Evolutionary conservation across 1,284 basidiomycete species (phyloP).

Genomic region (Boletus mariae): DNA sequence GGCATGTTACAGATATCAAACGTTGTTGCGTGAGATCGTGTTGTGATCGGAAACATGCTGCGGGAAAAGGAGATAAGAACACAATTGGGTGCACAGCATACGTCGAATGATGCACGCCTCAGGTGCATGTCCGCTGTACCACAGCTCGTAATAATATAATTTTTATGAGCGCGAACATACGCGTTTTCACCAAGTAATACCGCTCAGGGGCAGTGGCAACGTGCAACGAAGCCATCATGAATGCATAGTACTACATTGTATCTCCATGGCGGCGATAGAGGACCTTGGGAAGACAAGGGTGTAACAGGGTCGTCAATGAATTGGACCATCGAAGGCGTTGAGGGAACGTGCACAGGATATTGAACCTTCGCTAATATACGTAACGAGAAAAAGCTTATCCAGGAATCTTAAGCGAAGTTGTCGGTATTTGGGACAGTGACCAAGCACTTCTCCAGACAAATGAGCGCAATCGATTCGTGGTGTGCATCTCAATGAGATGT

Average conservation of each 20-base stretch:
- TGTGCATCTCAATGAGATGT: constrained; percentile 7
- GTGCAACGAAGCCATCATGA: constrained; percentile 11
- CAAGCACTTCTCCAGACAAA: constrained; percentile 3
- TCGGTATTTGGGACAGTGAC: constrained; percentile 2
- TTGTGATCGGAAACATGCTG: constrained; percentile 18
- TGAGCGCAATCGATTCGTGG: constrained; percentile 16
- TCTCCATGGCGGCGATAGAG: constrained; percentile 31
- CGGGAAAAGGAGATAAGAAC: constrained; percentile 29
- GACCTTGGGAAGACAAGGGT: constrained; percentile 9
- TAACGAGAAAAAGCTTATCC: not conserved
- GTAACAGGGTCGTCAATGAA: constrained; percentile 25
- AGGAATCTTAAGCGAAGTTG: constrained; percentile 5
- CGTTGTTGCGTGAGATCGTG: constrained; percentile 12
- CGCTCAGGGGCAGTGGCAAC: constrained; percentile 30
- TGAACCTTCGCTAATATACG: constrained; percentile 10
- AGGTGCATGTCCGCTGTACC: constrained; percentile 25
- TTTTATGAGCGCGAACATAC: constrained; percentile 14
- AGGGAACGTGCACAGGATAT: constrained; percentile 13
- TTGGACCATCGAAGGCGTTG: constrained; percentile 10
- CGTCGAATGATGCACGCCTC: constrained; percentile 30
- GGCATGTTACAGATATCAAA: constrained; percentile 16
- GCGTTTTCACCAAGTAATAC: constrained; percentile 25
- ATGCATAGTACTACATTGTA: constrained; percentile 4
- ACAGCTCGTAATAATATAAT: constrained; percentile 22
- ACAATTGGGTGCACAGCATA: constrained; percentile 24